These are phyloP conservation scores for Petunia axillaris DNA, from an alignment of 257 asterid species.

Conservation along the genomic window DNA sequence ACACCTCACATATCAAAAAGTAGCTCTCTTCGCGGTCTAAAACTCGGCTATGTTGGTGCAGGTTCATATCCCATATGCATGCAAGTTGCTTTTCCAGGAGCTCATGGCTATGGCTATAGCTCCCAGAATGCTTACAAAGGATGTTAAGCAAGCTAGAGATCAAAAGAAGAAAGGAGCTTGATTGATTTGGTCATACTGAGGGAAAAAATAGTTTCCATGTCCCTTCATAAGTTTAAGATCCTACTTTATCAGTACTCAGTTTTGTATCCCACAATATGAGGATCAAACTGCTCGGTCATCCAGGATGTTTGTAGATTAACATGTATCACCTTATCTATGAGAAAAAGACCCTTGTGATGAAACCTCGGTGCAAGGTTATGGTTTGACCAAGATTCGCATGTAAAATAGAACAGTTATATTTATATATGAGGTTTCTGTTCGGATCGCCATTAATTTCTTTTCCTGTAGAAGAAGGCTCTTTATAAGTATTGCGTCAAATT, in stretches of 20 bases:
- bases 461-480: conserved; percentile 5
- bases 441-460: neutral
- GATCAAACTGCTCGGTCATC: neutral
- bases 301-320: conserved; percentile 9
- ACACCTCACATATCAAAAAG: neutral
- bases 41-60: conserved; percentile 33
- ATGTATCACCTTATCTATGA: neutral
- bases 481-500: neutral
- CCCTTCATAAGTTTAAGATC: neutral
- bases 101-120: conserved; percentile 98
- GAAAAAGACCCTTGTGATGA: neutral
- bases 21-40: neutral
- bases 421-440: neutral
- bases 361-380: neutral
- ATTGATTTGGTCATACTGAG: neutral
- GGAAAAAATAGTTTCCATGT: no score
- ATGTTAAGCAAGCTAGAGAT: conserved; percentile 61
- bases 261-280: conserved; percentile 19
- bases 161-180: conserved; percentile 63
- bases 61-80: conserved; percentile 95
- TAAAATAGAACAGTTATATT: conserved; percentile 4
- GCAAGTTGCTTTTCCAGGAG: conserved; percentile 93
- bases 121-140: conserved; percentile 94
- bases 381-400: neutral
- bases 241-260: neutral